A percentile compares a stretch with the other conserved stretches of the same genome.
Conservation (phyloP, 306 rosid species). For the Castanopsis chinensis region DNA sequence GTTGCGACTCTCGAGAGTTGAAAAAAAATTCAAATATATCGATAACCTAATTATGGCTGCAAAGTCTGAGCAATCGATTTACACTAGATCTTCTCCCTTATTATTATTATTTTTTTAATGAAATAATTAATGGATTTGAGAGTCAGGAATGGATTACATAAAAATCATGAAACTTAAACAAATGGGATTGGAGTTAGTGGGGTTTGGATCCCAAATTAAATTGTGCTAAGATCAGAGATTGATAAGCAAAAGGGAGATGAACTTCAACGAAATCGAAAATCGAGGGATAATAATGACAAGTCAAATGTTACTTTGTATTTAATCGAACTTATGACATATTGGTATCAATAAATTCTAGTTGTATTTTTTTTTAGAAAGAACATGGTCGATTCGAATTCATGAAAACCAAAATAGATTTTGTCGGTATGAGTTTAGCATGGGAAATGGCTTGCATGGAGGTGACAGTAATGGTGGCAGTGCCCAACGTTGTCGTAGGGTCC, state of each 20-base stretch:
- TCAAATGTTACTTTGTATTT: constrained; percentile 15
- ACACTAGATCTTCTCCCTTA: background rate
- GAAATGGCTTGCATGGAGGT: background rate
- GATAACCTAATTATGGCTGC: background rate
- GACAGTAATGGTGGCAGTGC: constrained; percentile 23
- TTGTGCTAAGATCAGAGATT: background rate
- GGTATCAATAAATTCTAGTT: background rate
- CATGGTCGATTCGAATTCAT: constrained; percentile 1
- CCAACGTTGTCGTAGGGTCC: background rate
- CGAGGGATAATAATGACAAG: background rate
- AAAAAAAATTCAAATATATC: background rate
- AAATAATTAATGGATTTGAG: background rate
- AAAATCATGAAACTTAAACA: background rate
- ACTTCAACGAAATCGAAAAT: constrained; percentile 6
- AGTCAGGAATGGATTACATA: background rate
- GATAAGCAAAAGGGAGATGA: constrained; percentile 13
- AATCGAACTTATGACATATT: background rate
- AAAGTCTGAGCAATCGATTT: background rate
- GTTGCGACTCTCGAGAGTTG: background rate
- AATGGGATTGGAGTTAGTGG: background rate
- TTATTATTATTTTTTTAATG: background rate
- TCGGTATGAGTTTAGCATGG: constrained; percentile 1
- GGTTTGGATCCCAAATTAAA: background rate
- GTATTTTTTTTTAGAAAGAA: background rate
- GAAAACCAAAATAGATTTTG: constrained; percentile 12